phyloP scores from a whole-genome alignment of 805 yeast genomes.

The Candida ortonii region DNA sequence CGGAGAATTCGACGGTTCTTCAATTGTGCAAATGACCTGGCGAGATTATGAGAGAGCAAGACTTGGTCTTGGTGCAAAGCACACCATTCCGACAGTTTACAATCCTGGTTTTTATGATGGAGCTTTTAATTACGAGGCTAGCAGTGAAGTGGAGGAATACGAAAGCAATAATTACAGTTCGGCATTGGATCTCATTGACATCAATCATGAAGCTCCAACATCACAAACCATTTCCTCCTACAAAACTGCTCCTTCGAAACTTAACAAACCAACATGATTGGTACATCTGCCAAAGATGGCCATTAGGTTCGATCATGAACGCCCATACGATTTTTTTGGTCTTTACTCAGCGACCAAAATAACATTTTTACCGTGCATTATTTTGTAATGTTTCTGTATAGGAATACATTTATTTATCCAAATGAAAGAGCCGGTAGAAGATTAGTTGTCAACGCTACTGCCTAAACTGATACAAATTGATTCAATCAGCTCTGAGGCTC shows the following conservation, averaged over 20 bases:
- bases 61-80: constrained; percentile 17
- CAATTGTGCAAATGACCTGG: constrained; percentile 91
- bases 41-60: constrained; percentile 82
- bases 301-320: no score
- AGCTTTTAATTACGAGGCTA: constrained; percentile 4
- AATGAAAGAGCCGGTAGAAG: no score
- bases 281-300: no score
- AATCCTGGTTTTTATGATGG: constrained; percentile 21
- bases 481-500: constrained; percentile 16
- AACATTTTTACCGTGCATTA: no score
- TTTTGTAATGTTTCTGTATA: no score
- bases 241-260: constrained; percentile 13
- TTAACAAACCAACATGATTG: no score
- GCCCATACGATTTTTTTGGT: no score
- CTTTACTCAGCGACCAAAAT: no score
- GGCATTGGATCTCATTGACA: constrained; percentile 6
- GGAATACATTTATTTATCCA: no score
- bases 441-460: constrained; percentile 1
- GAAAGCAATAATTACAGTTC: constrained; percentile 4
- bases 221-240: constrained; percentile 15
- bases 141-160: constrained; percentile 1
- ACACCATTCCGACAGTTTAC: constrained; percentile 27
- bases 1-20: constrained; percentile 90
- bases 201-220: constrained; percentile 7
- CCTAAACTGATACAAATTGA: constrained; percentile 19